Conservation (phyloP, 2,329 filamentous ascomycete genomes). For the Beauveria bassiana region DNA sequence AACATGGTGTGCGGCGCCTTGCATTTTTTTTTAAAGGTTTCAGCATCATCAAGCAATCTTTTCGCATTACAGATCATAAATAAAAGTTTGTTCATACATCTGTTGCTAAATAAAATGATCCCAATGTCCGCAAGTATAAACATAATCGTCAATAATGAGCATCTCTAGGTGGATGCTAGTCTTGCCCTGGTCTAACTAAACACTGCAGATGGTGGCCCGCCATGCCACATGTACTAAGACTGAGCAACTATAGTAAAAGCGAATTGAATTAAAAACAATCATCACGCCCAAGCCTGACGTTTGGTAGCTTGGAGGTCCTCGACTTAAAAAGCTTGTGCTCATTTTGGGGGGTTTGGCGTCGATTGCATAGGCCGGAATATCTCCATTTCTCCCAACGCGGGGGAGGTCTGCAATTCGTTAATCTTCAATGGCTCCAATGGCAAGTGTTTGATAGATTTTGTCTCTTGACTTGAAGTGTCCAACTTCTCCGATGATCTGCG, state of each 20-base stretch:
- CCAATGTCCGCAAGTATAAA: neutral
- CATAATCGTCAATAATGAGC: neutral
- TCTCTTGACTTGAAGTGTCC: neutral
- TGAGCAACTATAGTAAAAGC: neutral
- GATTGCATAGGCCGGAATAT: neutral
- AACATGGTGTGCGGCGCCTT: neutral
- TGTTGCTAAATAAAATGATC: neutral
- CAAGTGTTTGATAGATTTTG: neutral
- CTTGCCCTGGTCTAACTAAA: neutral
- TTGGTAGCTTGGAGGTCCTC: too few relatives aligned
- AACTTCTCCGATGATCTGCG: neutral
- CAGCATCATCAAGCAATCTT: neutral
- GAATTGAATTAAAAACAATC: neutral
- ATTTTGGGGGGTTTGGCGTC: too few relatives aligned
- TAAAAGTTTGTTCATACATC: slow-evolving; percentile 2
- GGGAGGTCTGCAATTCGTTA: slow-evolving; percentile 1
- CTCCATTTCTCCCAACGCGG: neutral
- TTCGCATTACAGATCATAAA: neutral
- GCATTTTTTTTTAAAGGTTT: neutral
- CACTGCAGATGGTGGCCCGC: neutral
- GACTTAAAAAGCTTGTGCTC: too few relatives aligned
- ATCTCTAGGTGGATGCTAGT: neutral
- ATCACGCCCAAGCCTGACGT: neutral
- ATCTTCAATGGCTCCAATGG: slow-evolving; percentile 3
- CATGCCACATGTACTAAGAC: neutral